phyloP scores from a whole-genome alignment of 2,329 filamentous ascomycete species.

The Sporothrix mexicana region DNA sequence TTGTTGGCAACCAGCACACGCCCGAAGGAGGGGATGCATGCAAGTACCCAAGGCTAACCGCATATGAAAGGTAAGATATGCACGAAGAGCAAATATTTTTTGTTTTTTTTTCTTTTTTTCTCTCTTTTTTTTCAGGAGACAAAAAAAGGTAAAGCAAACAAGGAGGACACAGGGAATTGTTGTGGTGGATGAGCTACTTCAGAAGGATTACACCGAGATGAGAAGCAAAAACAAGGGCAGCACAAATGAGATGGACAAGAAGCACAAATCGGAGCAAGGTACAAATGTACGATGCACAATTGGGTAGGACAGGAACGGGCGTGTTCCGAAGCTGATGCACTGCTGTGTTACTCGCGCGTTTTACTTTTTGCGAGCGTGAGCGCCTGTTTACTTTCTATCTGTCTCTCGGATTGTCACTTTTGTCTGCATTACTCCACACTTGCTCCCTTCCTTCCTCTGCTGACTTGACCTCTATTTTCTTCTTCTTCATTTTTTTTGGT shows the following conservation, averaged over 20 bases:
- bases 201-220: neutral
- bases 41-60: slow-evolving; percentile 12
- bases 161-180: neutral
- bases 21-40: neutral
- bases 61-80: neutral
- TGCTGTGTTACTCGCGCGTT: slow-evolving; percentile 3
- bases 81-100: neutral
- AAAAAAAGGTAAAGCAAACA: too few relatives aligned
- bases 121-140: neutral
- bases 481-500: neutral
- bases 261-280: slow-evolving; percentile 20
- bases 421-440: neutral
- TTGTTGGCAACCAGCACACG: neutral
- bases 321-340: slow-evolving; percentile 14
- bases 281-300: slow-evolving; percentile 14
- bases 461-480: neutral
- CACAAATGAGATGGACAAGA: slow-evolving; percentile 1
- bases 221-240: neutral
- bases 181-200: too few relatives aligned
- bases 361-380: neutral
- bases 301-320: slow-evolving; percentile 7
- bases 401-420: neutral
- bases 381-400: too few relatives aligned
- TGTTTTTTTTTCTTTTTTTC: too few relatives aligned
- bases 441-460: neutral